These are phyloP conservation scores for Seminavis robusta DNA, from an alignment of 108 stramenopile species.

Conservation along the genomic window DNA sequence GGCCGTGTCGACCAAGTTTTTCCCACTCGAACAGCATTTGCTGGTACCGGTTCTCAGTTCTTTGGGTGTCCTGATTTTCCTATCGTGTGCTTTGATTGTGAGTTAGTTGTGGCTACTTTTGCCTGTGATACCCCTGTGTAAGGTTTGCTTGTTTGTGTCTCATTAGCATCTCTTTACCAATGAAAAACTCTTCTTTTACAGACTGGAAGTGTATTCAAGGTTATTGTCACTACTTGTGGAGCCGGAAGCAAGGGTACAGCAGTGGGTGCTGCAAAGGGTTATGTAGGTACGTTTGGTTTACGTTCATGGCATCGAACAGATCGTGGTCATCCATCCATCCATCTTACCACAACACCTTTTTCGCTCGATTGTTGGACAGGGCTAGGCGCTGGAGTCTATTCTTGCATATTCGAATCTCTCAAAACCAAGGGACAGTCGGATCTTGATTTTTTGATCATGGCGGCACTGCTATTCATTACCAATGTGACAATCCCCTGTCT, in stretches of 20 bases:
- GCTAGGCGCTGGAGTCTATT: constrained; percentile 24
- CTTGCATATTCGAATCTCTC: constrained; percentile 56
- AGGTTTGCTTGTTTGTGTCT: too few species aligned
- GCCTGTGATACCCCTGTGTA: too few species aligned
- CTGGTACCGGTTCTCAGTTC: constrained; percentile 43
- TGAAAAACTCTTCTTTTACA: too few species aligned
- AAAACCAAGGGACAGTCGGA: constrained; percentile 26
- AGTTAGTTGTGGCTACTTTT: too few species aligned
- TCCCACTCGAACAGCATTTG: constrained; percentile 12
- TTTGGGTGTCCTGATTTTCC: constrained; percentile 53
- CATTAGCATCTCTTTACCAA: too few species aligned
- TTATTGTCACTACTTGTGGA: constrained; percentile 61
- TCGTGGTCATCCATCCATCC: neutral
- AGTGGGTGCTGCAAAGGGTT: constrained; percentile 85
- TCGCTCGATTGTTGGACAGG: too few species aligned
- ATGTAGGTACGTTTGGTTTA: constrained; percentile 54
- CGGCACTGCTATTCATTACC: constrained; percentile 54
- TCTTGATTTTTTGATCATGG: constrained; percentile 81
- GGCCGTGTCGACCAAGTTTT: constrained; percentile 44
- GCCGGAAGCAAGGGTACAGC: constrained; percentile 72
- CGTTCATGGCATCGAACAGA: too few species aligned
- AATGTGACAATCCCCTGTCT: constrained; percentile 59
- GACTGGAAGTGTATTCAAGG: constrained; percentile 79
- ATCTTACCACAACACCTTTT: too few species aligned
- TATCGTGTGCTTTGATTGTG: constrained; percentile 73